phyloP scores from a whole-genome alignment of 129 eudicot genomes.

The Flaveria ramosissima region DNA sequence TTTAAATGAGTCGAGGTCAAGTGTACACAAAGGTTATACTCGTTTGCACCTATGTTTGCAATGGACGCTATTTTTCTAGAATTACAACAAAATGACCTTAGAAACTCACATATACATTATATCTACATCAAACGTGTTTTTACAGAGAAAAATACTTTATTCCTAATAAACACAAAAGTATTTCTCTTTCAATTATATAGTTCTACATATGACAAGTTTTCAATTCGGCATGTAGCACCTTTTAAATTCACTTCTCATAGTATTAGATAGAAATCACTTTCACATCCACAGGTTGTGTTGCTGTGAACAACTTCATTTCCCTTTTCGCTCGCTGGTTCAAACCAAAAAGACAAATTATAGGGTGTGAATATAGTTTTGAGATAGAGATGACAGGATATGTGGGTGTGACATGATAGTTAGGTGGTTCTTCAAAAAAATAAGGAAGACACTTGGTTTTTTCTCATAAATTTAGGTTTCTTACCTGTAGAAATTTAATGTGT shows the following conservation, averaged over 20 bases:
- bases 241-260: background rate
- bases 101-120: slow-evolving; percentile 16
- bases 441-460: too few species aligned
- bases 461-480: too few species aligned
- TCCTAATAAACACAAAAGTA: slow-evolving; percentile 12
- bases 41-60: too few species aligned
- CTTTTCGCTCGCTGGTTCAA: slow-evolving; percentile 40
- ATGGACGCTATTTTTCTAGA: too few species aligned
- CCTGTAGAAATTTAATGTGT: too few species aligned
- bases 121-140: slow-evolving; percentile 14
- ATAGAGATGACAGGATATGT: too few species aligned
- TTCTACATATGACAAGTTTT: slow-evolving; percentile 15
- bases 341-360: slow-evolving; percentile 9
- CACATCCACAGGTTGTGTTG: slow-evolving; percentile 41
- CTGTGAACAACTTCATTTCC: slow-evolving; percentile 43
- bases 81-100: background rate
- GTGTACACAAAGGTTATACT: too few species aligned
- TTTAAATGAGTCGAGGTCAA: too few species aligned
- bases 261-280: slow-evolving; percentile 41
- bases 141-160: slow-evolving; percentile 7
- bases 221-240: slow-evolving; percentile 12
- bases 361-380: background rate
- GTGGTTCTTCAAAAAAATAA: too few species aligned
- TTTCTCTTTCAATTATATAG: background rate
- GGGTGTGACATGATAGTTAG: too few species aligned